Evolutionary conservation across 2,329 filamentous ascomycete species (phyloP).

Genomic region (Neonectria hederae): DNA sequence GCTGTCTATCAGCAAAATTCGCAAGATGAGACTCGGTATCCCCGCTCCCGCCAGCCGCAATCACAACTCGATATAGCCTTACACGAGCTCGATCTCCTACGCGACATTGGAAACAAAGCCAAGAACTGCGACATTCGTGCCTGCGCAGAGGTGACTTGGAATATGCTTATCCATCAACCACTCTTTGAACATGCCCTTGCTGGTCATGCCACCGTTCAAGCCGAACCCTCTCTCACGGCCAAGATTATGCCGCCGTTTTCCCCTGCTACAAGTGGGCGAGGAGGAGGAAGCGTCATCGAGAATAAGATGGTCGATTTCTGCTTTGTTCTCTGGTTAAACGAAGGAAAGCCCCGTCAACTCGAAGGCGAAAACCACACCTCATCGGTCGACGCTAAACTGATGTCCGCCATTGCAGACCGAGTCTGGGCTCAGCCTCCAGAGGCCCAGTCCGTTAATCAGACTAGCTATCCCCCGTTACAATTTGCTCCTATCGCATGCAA

Average conservation of each 20-base stretch:
- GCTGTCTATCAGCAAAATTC: background rate
- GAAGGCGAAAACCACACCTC: background rate
- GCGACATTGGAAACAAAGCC: conserved; percentile 1
- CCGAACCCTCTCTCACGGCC: background rate
- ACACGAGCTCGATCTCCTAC: background rate
- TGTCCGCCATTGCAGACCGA: conserved; percentile 1
- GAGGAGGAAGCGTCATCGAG: conserved; percentile 4
- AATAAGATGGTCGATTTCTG: conserved; percentile 11
- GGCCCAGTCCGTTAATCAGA: conserved; percentile 11
- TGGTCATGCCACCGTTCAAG: background rate
- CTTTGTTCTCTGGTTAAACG: conserved; percentile 8
- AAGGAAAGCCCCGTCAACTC: background rate
- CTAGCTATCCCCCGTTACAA: conserved; percentile 7
- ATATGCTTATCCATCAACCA: conserved; percentile 7
- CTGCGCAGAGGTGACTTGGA: conserved; percentile 8
- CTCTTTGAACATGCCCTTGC: conserved; percentile 1
- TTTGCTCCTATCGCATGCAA: conserved; percentile 11
- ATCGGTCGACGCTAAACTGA: background rate
- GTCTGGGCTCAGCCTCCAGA: conserved; percentile 5
- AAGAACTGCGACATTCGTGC: background rate
- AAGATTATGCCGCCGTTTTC: conserved; percentile 8
- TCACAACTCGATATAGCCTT: background rate
- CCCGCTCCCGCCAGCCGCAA: conserved; percentile 3
- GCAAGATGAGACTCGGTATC: background rate
- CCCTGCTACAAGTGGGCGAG: conserved; percentile 1